A percentile compares a stretch with the other conserved stretches of the same genome.
Conservation (phyloP, 768 basidiomycete genomes). For the Tubosaeta sp. region DNA sequence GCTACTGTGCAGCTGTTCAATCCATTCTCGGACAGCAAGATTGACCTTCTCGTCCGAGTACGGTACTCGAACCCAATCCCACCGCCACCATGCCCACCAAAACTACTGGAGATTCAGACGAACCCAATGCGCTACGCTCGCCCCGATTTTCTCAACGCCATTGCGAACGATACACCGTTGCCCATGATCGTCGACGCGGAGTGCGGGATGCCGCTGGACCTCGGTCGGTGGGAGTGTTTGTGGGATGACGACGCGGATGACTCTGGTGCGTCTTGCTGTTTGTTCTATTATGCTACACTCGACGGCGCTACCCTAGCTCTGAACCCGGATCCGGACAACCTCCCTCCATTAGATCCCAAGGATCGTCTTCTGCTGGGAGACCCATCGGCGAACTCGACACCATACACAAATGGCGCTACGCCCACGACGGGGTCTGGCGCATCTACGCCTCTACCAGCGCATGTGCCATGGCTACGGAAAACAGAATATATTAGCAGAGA, state of each 20-base stretch:
- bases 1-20: neutral
- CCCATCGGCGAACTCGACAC: slow-evolving; percentile 39
- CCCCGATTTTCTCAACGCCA: slow-evolving; percentile 76
- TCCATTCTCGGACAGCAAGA: slow-evolving; percentile 47
- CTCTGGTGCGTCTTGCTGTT: slow-evolving; percentile 43
- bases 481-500: slow-evolving; percentile 83
- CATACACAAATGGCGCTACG: slow-evolving; percentile 40
- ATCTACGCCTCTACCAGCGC: slow-evolving; percentile 45
- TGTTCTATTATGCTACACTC: neutral
- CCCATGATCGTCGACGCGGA: slow-evolving; percentile 98
- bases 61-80: slow-evolving; percentile 94
- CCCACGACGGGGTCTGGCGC: slow-evolving; percentile 34
- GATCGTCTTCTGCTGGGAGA: slow-evolving; percentile 77
- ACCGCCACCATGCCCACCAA: slow-evolving; percentile 95
- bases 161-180: slow-evolving; percentile 76
- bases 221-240: slow-evolving; percentile 75
- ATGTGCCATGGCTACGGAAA: slow-evolving; percentile 89
- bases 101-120: slow-evolving; percentile 89
- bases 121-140: slow-evolving; percentile 82
- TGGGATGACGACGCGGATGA: slow-evolving; percentile 80
- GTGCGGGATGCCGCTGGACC: slow-evolving; percentile 92
- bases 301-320: slow-evolving; percentile 36
- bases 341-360: slow-evolving; percentile 64
- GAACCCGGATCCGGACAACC: slow-evolving; percentile 61
- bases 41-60: slow-evolving; percentile 89